Percentiles rank a stretch among this genome's conserved stretches.
These are phyloP conservation scores for Penicillium tannophilum DNA, from an alignment of 495 filamentous ascomycete genomes.

Conservation along the genomic window DNA sequence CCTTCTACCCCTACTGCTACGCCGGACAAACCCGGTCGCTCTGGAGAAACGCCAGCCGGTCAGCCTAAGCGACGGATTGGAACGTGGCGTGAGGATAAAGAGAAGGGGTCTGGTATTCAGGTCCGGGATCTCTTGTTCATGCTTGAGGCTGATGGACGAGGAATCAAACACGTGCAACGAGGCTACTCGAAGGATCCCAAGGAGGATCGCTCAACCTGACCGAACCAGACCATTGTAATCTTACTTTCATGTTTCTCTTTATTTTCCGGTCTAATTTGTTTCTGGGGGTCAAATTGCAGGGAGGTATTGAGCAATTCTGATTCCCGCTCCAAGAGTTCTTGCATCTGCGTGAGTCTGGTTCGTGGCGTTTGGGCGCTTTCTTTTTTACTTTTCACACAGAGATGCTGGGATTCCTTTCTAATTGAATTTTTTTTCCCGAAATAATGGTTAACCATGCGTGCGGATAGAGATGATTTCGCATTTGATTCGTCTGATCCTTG, in stretches of 20 bases:
- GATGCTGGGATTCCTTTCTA: neutral
- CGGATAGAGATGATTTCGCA: conserved; percentile 4
- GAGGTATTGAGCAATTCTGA: neutral
- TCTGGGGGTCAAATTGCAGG: neutral
- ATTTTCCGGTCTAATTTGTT: conserved; percentile 17
- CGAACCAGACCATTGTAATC: conserved; percentile 18
- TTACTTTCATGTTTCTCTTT: conserved; percentile 24
- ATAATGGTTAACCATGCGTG: conserved; percentile 2
- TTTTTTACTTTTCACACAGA: neutral
- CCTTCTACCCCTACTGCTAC: conserved; percentile 36
- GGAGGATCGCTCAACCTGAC: conserved; percentile 41
- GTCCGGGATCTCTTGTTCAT: conserved; percentile 54
- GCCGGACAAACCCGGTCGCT: conserved; percentile 34
- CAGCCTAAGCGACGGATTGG: conserved; percentile 42
- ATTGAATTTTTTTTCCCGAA: conserved; percentile 2
- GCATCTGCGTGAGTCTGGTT: conserved; percentile 26
- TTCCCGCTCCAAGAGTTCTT: conserved; percentile 15
- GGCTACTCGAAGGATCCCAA: conserved; percentile 48
- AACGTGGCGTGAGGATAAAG: conserved; percentile 51
- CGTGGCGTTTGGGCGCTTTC: conserved; percentile 21
- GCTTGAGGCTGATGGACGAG: conserved; percentile 52
- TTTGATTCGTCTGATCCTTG: conserved; percentile 2
- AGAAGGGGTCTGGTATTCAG: conserved; percentile 49
- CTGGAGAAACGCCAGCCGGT: conserved; percentile 31
- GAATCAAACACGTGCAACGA: conserved; percentile 46